A percentile compares a stretch with the other conserved stretches of the same genome.
phyloP scores from a whole-genome alignment of 306 rosid genomes.

The Corylus heterophylla region DNA sequence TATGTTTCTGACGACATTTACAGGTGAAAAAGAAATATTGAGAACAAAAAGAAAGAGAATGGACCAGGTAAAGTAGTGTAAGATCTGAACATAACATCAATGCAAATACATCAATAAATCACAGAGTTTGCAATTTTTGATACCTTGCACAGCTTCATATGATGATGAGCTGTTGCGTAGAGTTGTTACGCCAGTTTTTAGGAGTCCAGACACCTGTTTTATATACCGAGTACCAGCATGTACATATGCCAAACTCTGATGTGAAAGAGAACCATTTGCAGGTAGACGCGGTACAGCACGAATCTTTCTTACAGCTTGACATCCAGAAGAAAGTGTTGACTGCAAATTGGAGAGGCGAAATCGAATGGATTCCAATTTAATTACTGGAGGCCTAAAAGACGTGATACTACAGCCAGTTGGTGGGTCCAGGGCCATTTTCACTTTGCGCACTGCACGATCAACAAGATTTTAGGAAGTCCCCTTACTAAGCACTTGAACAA shows the following conservation, averaged over 20 bases:
- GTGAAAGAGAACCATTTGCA: slow-evolving; percentile 73
- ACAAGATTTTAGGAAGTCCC: slow-evolving; percentile 20
- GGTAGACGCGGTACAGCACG: slow-evolving; percentile 70
- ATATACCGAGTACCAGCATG: slow-evolving; percentile 89
- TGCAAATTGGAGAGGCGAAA: slow-evolving; percentile 61
- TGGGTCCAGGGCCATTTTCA: slow-evolving; percentile 74
- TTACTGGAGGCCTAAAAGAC: slow-evolving; percentile 48
- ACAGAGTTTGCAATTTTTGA: slow-evolving; percentile 14
- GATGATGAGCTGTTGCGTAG: slow-evolving; percentile 82
- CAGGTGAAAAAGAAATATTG: slow-evolving; percentile 1
- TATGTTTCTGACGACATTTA: slow-evolving; percentile 65
- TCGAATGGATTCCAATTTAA: slow-evolving; percentile 63
- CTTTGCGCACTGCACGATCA: slow-evolving; percentile 77
- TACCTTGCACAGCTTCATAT: slow-evolving; percentile 91
- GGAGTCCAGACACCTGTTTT: slow-evolving; percentile 88
- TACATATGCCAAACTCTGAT: slow-evolving; percentile 87
- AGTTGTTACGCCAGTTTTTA: slow-evolving; percentile 84
- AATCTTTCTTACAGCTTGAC: slow-evolving; percentile 67
- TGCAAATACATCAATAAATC: neutral
- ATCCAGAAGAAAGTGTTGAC: slow-evolving; percentile 73
- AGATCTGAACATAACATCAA: slow-evolving; percentile 10
- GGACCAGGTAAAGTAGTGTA: neutral
- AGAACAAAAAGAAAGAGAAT: slow-evolving; percentile 13
- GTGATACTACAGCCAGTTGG: slow-evolving; percentile 88
- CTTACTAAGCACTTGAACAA: slow-evolving; percentile 20